A percentile compares a stretch with the other conserved stretches of the same genome.
phyloP scores from a whole-genome alignment of 2,329 filamentous ascomycete genomes.

The Aspergillus unguis region DNA sequence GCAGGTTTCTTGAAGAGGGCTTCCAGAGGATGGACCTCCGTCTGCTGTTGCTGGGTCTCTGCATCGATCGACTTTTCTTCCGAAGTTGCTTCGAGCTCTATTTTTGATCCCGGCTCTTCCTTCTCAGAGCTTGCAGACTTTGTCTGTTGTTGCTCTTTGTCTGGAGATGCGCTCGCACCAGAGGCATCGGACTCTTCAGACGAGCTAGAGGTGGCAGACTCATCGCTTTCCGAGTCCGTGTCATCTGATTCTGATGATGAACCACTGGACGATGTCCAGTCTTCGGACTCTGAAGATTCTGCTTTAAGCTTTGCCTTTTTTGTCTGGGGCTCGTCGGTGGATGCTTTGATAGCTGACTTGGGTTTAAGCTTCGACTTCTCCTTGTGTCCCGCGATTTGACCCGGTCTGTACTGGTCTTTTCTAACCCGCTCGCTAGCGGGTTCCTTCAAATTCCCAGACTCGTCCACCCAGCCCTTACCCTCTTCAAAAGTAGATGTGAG shows the following conservation, averaged over 20 bases:
- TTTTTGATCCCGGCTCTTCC: conserved; percentile 5
- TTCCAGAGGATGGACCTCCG: conserved; percentile 77
- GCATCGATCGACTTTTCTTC: conserved; percentile 14
- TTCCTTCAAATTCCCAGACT: conserved; percentile 67
- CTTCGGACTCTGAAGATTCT: conserved; percentile 25
- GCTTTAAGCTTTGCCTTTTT: conserved; percentile 16
- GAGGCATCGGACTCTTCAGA: conserved; percentile 28
- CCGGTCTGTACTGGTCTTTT: conserved; percentile 30
- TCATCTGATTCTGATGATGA: conserved; percentile 26
- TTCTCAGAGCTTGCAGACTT: not conserved
- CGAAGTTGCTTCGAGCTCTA: conserved; percentile 11
- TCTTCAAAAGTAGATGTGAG: conserved; percentile 68
- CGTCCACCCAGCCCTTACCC: conserved; percentile 84
- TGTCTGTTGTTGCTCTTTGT: conserved; percentile 8
- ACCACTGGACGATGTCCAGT: conserved; percentile 39
- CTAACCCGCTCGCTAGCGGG: conserved; percentile 26
- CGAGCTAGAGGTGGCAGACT: conserved; percentile 21
- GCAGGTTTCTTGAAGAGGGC: conserved; percentile 79
- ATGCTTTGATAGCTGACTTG: conserved; percentile 5
- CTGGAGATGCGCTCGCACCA: conserved; percentile 16
- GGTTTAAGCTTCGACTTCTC: conserved; percentile 26
- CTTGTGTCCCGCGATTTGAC: conserved; percentile 30
- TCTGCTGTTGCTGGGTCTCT: conserved; percentile 1
- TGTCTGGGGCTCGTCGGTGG: conserved; percentile 12
- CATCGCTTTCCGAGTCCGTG: conserved; percentile 26